Conservation (phyloP, 1,284 basidiomycete genomes). For the Trametes versicolor region DNA sequence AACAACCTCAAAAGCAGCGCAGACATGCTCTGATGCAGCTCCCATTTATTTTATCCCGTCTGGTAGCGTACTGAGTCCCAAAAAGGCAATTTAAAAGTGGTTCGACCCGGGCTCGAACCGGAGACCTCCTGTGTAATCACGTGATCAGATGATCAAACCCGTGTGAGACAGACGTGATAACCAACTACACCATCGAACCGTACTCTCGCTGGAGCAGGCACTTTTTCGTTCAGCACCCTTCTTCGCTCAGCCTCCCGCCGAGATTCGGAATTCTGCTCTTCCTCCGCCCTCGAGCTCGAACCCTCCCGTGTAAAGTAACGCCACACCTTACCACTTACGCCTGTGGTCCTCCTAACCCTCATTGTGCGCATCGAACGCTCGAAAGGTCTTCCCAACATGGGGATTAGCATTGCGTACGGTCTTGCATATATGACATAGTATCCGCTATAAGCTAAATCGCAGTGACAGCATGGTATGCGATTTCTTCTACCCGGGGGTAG, state of each 20-base stretch:
- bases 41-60: too few relatives aligned
- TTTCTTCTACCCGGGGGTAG: constrained; percentile 95
- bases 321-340: background rate
- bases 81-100: constrained; percentile 27
- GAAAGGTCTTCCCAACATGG: constrained; percentile 23
- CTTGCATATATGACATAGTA: background rate
- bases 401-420: constrained; percentile 35
- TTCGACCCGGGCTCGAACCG: constrained; percentile 43
- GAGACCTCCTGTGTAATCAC: constrained; percentile 41
- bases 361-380: background rate
- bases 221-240: too few relatives aligned
- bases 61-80: too few relatives aligned
- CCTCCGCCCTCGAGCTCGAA: too few relatives aligned
- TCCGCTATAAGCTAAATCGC: background rate
- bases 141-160: background rate
- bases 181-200: constrained; percentile 46
- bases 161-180: constrained; percentile 47
- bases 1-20: too few relatives aligned
- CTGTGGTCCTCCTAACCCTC: background rate
- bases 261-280: too few relatives aligned
- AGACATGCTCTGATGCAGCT: too few relatives aligned
- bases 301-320: too few relatives aligned
- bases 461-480: constrained; percentile 89
- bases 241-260: too few relatives aligned
- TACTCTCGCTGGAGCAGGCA: background rate